Base-by-base conservation (phyloP, 225 moss, liverwort and hornwort genomes). In the Marchantia polymorpha region DNA sequence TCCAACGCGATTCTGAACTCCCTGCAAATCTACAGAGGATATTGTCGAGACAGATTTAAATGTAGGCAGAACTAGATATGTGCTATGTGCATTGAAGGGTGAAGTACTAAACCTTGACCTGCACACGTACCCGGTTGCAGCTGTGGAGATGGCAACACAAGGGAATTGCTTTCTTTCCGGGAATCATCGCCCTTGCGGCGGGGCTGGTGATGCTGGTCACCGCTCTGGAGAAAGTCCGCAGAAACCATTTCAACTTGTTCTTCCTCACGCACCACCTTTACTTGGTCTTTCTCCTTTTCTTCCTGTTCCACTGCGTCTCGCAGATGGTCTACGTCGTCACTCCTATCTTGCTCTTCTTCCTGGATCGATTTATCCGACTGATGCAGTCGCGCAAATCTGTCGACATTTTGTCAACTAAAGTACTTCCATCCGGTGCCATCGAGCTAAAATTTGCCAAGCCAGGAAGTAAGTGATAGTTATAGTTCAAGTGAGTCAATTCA, bases 301-400 rank as follows among this genome's bases (percentile, higher is more conserved):
- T 92, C 20, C 89, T 59, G 8, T 89, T 94, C 81, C 94, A 90
- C 69, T 90, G 85, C 27, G 82, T 82, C 49, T 86, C 84, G 64
- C 86, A 90, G 14, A 84, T 85, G 77, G 87, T 90, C 80, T 81
- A 87, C 47, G 81, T 85, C 47, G 86, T 92, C 79, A 86, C 89
- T 73, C 86, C 86, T 30, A 76, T 96, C 46, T 85, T 96, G 46
- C 91, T 96, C 85, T 96, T 91, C 87, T 94, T 94, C 83, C 78
- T 96, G 25, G 96, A 94, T 63, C 89, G 96, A 61, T 91, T 96
- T 79, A 79, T 96, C 74, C 86, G 96, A 17, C 77, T 91, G 72
- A 82, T 94, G 64, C 94, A 96, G 73, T 96, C 96, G 23, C 89
- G 87, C 7, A 89, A 80, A 80, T 52, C 80, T 6, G 81, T 94